Conservation (phyloP, 2,329 filamentous ascomycete species). For the Ilyonectria sp. region DNA sequence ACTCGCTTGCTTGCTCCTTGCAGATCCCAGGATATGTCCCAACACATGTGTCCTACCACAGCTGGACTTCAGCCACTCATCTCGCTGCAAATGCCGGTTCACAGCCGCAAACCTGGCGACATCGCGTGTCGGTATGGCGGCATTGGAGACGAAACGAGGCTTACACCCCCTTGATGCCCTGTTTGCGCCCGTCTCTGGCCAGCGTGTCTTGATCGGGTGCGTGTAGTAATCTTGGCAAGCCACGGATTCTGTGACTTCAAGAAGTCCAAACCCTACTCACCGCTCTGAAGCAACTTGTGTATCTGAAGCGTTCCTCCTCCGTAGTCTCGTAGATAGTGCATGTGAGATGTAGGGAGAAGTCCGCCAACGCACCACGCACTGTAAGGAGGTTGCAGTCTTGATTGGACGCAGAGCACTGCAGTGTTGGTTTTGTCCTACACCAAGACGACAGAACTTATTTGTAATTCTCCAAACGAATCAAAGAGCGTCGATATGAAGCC, state of each 20-base stretch:
- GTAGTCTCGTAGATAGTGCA: conserved; percentile 12
- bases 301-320: not conserved
- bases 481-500: not conserved
- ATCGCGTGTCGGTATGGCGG: conserved; percentile 46
- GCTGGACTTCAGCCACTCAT: conserved; percentile 21
- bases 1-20: conserved; percentile 18
- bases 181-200: conserved; percentile 11
- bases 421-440: not conserved
- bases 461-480: conserved; percentile 6
- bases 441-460: not conserved
- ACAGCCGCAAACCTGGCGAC: conserved; percentile 37
- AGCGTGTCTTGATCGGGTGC: conserved; percentile 11
- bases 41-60: conserved; percentile 6
- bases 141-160: conserved; percentile 40
- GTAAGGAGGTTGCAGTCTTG: conserved; percentile 14
- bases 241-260: not conserved
- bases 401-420: conserved; percentile 11
- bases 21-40: conserved; percentile 3
- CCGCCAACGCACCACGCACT: conserved; percentile 6
- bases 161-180: conserved; percentile 26
- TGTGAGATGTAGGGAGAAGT: conserved; percentile 7
- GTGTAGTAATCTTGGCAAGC: conserved; percentile 4
- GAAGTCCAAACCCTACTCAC: not conserved
- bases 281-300: conserved; percentile 2
- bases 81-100: conserved; percentile 9